Evolutionary conservation across 1,284 basidiomycete genomes (phyloP).

Genomic region (Porogramme epimiltina): DNA sequence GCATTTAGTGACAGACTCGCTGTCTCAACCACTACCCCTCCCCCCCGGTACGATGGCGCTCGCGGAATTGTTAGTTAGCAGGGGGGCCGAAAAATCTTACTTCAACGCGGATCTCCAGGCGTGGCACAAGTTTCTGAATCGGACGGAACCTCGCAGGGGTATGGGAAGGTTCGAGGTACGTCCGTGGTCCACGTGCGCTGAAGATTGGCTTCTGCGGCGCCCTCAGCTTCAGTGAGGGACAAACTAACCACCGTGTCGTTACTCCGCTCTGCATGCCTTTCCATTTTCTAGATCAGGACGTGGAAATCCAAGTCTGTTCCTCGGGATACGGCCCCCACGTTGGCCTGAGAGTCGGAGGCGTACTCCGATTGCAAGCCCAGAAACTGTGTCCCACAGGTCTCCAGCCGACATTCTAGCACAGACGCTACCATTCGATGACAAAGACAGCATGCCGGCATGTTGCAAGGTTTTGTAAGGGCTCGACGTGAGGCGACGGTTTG

Average conservation of each 20-base stretch:
- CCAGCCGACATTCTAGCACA: neutral
- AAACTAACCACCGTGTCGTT: neutral
- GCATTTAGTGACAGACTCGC: neutral
- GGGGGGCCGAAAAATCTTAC: neutral
- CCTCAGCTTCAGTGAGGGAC: neutral
- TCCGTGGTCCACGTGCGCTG: slow-evolving; percentile 9
- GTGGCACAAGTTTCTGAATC: slow-evolving; percentile 2
- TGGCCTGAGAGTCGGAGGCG: slow-evolving; percentile 5
- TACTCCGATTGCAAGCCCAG: slow-evolving; percentile 1
- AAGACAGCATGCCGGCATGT: neutral
- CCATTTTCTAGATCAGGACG: neutral
- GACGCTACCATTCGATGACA: neutral
- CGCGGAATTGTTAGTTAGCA: too few species aligned
- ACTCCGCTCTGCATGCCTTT: neutral
- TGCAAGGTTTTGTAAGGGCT: neutral
- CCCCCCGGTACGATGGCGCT: too few species aligned
- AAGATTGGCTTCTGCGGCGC: neutral
- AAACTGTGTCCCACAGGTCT: neutral
- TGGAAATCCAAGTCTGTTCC: neutral
- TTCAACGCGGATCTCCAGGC: slow-evolving; percentile 2
- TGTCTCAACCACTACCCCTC: neutral
- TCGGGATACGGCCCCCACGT: neutral
- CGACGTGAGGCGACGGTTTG: neutral
- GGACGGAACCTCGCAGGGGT: slow-evolving; percentile 8
- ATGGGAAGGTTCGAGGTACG: slow-evolving; percentile 16